These are phyloP conservation scores for Cordyceps fumosorosea DNA, from an alignment of 2,329 filamentous ascomycete genomes.

Conservation along the genomic window DNA sequence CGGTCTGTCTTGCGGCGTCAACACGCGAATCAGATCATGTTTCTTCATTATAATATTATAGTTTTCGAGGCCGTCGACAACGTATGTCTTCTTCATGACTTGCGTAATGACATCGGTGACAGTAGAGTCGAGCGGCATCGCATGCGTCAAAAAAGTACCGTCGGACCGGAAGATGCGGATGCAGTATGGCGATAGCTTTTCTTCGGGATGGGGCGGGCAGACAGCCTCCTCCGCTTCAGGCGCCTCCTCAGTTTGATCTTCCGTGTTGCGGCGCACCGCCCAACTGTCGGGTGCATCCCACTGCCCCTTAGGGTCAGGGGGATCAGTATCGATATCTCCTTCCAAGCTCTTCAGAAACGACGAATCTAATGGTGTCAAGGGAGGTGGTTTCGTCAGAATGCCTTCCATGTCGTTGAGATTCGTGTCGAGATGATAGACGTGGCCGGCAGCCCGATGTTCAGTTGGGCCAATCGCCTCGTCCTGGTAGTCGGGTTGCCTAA, in stretches of 20 bases:
- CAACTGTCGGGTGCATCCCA: slow-evolving; percentile 97
- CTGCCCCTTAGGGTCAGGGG: slow-evolving; percentile 44
- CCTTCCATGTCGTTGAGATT: slow-evolving; percentile 88
- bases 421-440: slow-evolving; percentile 74
- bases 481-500: slow-evolving; percentile 42
- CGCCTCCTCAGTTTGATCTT: slow-evolving; percentile 53
- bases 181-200: slow-evolving; percentile 73
- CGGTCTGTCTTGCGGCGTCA: slow-evolving; percentile 72
- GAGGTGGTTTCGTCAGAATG: slow-evolving; percentile 66
- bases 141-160: slow-evolving; percentile 88
- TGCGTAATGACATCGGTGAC: slow-evolving; percentile 84
- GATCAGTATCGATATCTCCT: slow-evolving; percentile 31
- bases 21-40: slow-evolving; percentile 78
- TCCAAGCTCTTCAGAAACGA: slow-evolving; percentile 41
- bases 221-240: slow-evolving; percentile 63
- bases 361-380: slow-evolving; percentile 64
- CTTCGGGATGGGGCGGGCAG: slow-evolving; percentile 61
- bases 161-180: slow-evolving; percentile 94
- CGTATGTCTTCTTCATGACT: slow-evolving; percentile 88
- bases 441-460: slow-evolving; percentile 51
- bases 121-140: slow-evolving; percentile 73
- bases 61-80: slow-evolving; percentile 84
- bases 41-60: slow-evolving; percentile 95
- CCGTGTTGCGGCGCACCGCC: slow-evolving; percentile 72
- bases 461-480: slow-evolving; percentile 56